Evolutionary conservation across 75 land plant genomes (phyloP), one percentile per base, ranked within the genome.

Genomic region (Picea sitchensis): DNA sequence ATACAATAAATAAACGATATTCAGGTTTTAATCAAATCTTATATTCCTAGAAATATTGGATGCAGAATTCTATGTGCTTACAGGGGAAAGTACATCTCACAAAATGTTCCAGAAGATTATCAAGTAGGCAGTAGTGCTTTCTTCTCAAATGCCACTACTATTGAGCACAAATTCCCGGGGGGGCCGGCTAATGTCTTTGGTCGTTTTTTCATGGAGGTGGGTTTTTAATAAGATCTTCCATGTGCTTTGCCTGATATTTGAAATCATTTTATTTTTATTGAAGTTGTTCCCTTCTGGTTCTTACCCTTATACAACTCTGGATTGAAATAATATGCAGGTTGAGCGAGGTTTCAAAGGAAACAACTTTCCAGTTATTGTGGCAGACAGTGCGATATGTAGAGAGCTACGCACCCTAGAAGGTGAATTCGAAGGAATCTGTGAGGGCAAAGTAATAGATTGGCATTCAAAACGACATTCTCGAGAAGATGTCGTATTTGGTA

Each of bases 121-220:
- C 73, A 69, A 41, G 51, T 41, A 69, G 36, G 73, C 12, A 79
- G 77, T 56, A 81, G 73, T 0, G 63, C 77, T 1, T 58, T 75
- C 31, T 82, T 67, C 80, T 87, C 84, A 59, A 86, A 83, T 51
- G 58, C 78, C 21, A 18, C 34, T 61, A 65, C 73, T 56, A 63
- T 77, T 56, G 82, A 81, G 38, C 78, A 82, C 26, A 69, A 58
- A 34, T 83, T 80, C 23, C 59, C 79, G 31, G 80, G 77, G 30
- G 82, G 83, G 26, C 77, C 76, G 14, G n/a, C 78, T 20, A 59
- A 80, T 80, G 65, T 64, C 44, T 44, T 85, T 4, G 89, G 89
- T 36, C 87, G 89, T 11, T 82, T 83, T 64, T 85, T 87, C 51
- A 67, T 87, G 4, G 89, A 87, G 89, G 89, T 87, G 74, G 61